Evolutionary conservation across 2,329 filamentous ascomycete species (phyloP), one percentile per base, ranked within the genome.

Genomic region (Apiospora arundinis): DNA sequence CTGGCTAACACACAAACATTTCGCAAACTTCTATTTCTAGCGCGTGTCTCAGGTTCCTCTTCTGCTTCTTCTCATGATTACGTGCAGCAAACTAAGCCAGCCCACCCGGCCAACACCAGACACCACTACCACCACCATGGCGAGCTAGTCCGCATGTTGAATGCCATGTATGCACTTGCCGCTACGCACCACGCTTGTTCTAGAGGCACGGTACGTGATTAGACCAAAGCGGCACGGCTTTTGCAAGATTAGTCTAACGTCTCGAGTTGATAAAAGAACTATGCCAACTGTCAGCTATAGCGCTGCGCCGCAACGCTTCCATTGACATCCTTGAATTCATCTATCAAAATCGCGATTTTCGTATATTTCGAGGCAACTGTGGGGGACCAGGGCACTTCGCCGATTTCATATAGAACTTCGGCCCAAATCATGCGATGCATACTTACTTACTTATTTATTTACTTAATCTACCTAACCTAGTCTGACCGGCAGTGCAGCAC

Each of bases 1-100:
- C 56, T 40, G 56, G 32, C 56, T 40, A 40, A n/a, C 56, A 63
- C 56, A 63, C 56, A 18, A 32, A 32, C 56, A 63, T 63, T 63
- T 40, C 56, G 32, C 32, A 63, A 63, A 63, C 56, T 63, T 63
- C 56, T 37, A 63, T 40, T 63, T 63, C 56, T 63, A 63, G 56
- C 32, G 32, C 56, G 56, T 37, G 56, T 37, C 56, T 63, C 32
- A 63, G 56, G 56, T 40, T 18, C 7, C 28, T n/a, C 56, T 45
- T 63, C 32, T 63, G 56, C 32, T 9, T 40, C 28, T 45, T 45
- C 42, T 45, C 42, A 45, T 18, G 2, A 63, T 37, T 63, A 40
- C 56, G 56, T 63, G 56, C 56, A 63, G 56, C 56, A 63, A 7
- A 28, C 52, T 60, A 37, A n/a, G 49, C 28, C 28, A 4, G 23